Evolutionary conservation across 208 protist species (phyloP).

Genomic region (Trypanosoma theileri): DNA sequence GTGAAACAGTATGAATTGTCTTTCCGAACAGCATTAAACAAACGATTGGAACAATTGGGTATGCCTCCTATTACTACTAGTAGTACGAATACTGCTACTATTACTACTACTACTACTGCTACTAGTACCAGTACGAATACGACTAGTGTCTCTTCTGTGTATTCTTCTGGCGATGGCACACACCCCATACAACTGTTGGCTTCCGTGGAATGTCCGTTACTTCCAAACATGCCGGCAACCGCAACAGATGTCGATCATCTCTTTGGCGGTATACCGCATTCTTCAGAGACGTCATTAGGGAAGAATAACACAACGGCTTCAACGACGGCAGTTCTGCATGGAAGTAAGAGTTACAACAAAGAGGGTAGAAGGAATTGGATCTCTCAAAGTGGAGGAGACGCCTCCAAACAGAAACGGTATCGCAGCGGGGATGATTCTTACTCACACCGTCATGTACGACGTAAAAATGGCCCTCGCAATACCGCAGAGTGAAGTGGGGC

Average conservation of each 20-base stretch:
- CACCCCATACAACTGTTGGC: slow-evolving; percentile 27
- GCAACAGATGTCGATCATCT: slow-evolving; percentile 29
- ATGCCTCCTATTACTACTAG: neutral
- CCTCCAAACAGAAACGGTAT: slow-evolving; percentile 6
- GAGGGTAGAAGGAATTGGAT: neutral
- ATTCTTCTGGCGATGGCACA: neutral
- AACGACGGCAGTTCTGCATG: neutral
- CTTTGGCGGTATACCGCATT: slow-evolving; percentile 9
- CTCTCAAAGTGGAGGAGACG: neutral
- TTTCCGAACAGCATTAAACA: slow-evolving; percentile 20
- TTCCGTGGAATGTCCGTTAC: slow-evolving; percentile 27
- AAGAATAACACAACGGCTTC: neutral
- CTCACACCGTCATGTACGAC: slow-evolving; percentile 1
- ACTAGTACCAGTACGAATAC: neutral
- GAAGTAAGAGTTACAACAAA: neutral
- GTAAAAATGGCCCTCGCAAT: slow-evolving; percentile 1
- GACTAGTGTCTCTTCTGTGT: slow-evolving; percentile 4
- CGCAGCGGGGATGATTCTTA: slow-evolving; percentile 1
- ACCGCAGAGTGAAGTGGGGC: neutral
- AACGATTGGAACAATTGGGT: slow-evolving; percentile 13
- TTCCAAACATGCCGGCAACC: slow-evolving; percentile 23
- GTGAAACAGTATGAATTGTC: slow-evolving; percentile 16
- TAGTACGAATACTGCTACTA: neutral
- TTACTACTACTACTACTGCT: neutral
- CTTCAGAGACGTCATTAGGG: neutral